phyloP scores from a whole-genome alignment of 139 green algal species.

The Coccomyxa sp. region DNA sequence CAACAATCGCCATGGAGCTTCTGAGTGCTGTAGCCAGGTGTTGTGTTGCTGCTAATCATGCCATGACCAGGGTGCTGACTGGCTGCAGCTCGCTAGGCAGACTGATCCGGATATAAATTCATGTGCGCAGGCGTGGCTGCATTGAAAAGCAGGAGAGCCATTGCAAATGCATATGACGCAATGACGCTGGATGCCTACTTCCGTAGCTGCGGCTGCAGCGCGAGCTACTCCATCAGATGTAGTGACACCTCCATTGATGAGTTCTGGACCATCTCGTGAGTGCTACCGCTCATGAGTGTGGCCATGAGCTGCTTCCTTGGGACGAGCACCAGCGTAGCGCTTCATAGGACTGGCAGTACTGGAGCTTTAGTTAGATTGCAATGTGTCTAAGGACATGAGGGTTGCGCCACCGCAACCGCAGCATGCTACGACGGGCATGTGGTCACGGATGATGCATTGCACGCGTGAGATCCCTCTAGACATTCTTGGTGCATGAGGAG shows the following conservation, averaged over 20 bases:
- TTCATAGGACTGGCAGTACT: too few relatives aligned
- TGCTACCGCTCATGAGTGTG: too few relatives aligned
- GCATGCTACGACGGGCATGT: too few relatives aligned
- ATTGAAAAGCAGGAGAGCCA: constrained; percentile 37
- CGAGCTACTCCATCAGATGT: constrained; percentile 9
- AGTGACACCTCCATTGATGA: constrained; percentile 29
- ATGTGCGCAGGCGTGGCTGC: constrained; percentile 28
- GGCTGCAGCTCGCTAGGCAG: background rate
- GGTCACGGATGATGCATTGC: too few relatives aligned
- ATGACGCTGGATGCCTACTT: constrained; percentile 52
- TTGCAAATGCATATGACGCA: constrained; percentile 55
- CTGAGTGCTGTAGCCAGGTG: background rate
- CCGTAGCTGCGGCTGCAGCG: constrained; percentile 30
- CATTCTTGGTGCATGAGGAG: too few relatives aligned
- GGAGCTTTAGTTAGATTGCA: too few relatives aligned
- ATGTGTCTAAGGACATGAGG: too few relatives aligned
- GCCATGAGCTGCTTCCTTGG: too few relatives aligned
- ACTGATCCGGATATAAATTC: background rate
- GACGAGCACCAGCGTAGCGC: too few relatives aligned
- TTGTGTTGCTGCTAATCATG: background rate
- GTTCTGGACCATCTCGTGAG: background rate
- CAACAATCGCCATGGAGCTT: background rate
- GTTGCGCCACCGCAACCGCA: too few relatives aligned
- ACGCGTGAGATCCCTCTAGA: too few relatives aligned
- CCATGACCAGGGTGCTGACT: background rate